Percentiles rank a stretch among this genome's conserved stretches.
Evolutionary conservation across 306 rosid genomes (phyloP).

Genomic region (Medicago lupulina): DNA sequence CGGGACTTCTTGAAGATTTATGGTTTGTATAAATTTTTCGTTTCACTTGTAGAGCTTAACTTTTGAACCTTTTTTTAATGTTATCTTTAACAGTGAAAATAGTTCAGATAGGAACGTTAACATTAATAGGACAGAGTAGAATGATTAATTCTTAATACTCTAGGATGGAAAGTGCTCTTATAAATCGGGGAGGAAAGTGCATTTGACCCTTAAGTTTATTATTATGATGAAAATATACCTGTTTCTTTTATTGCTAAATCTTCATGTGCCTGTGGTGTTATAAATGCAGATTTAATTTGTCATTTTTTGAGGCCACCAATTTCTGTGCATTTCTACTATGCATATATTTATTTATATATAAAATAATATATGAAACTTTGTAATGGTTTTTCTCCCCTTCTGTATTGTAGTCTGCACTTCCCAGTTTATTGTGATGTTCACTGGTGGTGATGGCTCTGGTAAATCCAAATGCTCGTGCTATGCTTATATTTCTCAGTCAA

Average conservation of each 20-base stretch:
- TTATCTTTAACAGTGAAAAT: neutral
- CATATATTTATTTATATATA: conserved; percentile 7
- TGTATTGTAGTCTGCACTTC: conserved; percentile 71
- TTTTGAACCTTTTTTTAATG: neutral
- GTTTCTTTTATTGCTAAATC: conserved; percentile 25
- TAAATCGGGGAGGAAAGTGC: neutral
- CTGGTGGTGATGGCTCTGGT: conserved; percentile 58
- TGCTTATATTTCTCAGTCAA: conserved; percentile 86
- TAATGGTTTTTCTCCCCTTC: neutral
- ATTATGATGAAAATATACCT: neutral
- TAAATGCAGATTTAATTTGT: conserved; percentile 26
- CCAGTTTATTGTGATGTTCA: conserved; percentile 91
- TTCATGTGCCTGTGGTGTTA: conserved; percentile 17
- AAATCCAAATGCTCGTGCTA: conserved; percentile 60
- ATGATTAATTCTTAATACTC: neutral
- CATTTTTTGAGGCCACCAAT: conserved; percentile 6
- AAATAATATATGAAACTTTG: conserved; percentile 30
- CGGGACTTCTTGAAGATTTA: neutral
- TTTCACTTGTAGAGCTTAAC: neutral
- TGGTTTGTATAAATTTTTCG: neutral
- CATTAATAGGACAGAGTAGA: neutral
- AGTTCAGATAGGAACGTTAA: neutral
- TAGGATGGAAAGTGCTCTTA: neutral
- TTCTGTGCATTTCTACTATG: conserved; percentile 2
- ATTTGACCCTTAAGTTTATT: conserved; percentile 15